These are phyloP conservation scores for Aspergillus steynii DNA, from an alignment of 495 filamentous ascomycete species.

Conservation along the genomic window DNA sequence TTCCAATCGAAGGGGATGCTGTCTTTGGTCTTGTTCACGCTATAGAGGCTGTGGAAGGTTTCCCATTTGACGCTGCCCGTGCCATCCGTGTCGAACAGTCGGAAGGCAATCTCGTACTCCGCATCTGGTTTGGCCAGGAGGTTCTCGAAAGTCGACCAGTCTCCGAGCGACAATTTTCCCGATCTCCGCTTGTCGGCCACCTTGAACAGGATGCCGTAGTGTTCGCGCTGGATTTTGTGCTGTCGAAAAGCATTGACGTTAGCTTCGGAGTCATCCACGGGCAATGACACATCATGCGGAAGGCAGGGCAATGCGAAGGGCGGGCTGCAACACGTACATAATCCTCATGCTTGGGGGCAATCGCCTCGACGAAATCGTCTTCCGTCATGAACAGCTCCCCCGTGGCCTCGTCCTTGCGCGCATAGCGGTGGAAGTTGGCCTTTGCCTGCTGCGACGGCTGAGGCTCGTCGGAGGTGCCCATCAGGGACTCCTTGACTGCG, in stretches of 20 bases:
- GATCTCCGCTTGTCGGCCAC: slow-evolving; percentile 77
- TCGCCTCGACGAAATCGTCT: slow-evolving; percentile 84
- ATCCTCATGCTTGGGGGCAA: slow-evolving; percentile 85
- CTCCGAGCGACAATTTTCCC: slow-evolving; percentile 73
- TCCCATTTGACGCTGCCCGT: slow-evolving; percentile 84
- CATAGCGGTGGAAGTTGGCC: slow-evolving; percentile 73
- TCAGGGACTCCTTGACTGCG: slow-evolving; percentile 72
- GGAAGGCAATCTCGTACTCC: slow-evolving; percentile 98
- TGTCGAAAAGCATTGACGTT: slow-evolving; percentile 36
- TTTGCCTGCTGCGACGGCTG: slow-evolving; percentile 69
- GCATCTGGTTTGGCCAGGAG: slow-evolving; percentile 92
- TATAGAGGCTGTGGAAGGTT: slow-evolving; percentile 75
- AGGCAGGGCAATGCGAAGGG: neutral
- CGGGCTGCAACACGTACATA: slow-evolving; percentile 63
- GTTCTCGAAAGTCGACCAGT: slow-evolving; percentile 93
- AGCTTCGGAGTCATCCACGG: slow-evolving; percentile 13
- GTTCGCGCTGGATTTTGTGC: slow-evolving; percentile 96
- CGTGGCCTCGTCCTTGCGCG: slow-evolving; percentile 68
- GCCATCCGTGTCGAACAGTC: slow-evolving; percentile 84
- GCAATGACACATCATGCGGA: slow-evolving; percentile 19
- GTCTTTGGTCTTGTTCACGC: slow-evolving; percentile 74
- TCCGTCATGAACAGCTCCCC: slow-evolving; percentile 79
- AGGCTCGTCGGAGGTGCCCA: slow-evolving; percentile 61
- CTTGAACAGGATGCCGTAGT: slow-evolving; percentile 88
- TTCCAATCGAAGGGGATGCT: slow-evolving; percentile 96